These are phyloP conservation scores for Anisogramma anomala DNA, from an alignment of 2,329 filamentous ascomycete species.

Conservation along the genomic window DNA sequence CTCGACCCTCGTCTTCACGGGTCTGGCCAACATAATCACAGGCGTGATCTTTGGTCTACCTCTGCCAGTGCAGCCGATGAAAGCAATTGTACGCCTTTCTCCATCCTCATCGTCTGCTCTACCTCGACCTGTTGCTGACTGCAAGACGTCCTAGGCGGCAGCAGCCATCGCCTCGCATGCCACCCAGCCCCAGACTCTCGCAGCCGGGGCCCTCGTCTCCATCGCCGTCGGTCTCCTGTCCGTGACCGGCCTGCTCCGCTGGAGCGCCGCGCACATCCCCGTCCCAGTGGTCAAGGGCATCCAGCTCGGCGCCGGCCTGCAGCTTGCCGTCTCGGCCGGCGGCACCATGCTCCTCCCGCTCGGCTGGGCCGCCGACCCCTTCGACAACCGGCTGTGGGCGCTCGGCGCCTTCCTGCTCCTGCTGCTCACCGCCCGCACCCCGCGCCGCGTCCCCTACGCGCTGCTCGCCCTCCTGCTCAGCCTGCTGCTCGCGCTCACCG, in stretches of 20 bases:
- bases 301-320: constrained; percentile 82
- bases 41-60: constrained; percentile 78
- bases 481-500: constrained; percentile 47
- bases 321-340: constrained; percentile 68
- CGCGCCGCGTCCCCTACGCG: constrained; percentile 61
- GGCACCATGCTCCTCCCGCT: constrained; percentile 55
- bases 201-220: constrained; percentile 72
- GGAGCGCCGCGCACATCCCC: constrained; percentile 64
- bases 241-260: constrained; percentile 63
- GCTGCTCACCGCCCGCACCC: constrained; percentile 51
- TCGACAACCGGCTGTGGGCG: constrained; percentile 72
- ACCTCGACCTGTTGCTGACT: no score
- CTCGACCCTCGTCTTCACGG: constrained; percentile 78
- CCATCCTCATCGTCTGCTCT: no score
- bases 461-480: constrained; percentile 60
- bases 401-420: constrained; percentile 62
- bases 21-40: constrained; percentile 74
- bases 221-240: constrained; percentile 64
- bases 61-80: constrained; percentile 82
- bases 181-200: constrained; percentile 59
- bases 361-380: constrained; percentile 53
- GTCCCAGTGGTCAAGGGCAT: constrained; percentile 89
- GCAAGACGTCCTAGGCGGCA: constrained; percentile 40
- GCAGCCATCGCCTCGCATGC: constrained; percentile 66
- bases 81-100: constrained; percentile 59